Evolutionary conservation across 2,329 filamentous ascomycete species (phyloP), one percentile per base, ranked within the genome.

Genomic region (Cladosporium austrohemisphaericum): DNA sequence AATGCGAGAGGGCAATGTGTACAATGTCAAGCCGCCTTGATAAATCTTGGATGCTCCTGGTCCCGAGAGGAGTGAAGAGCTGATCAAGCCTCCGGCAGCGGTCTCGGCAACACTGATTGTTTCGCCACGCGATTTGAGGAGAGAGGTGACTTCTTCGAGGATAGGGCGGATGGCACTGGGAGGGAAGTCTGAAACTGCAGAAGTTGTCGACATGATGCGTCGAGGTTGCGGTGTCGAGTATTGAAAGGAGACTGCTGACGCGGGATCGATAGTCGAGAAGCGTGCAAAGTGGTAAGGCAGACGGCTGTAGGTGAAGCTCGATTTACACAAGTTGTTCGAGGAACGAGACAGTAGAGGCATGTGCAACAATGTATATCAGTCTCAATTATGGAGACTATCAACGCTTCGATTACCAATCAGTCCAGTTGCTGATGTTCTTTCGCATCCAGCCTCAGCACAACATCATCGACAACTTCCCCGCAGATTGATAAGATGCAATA

Each of bases 51-150:
- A 79, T 14, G 81, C 80, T 29, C 81, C 81, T 0, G 81, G 77
- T 13, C 71, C 74, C 48, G 78, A 75, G 51, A 85, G 75, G 16
- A 85, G 68, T 33, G 76, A 71, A 20, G 79, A 75, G 38, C 77
- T 81, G 51, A 84, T 77, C 23, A 85, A 72, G 11, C 81, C 81
- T 26, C 81, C 81, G 7, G 81, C 78, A 40, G 80, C 81, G 16
- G 81, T 84, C 64, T 84, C 81, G 46, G 78, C 81, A 29, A 84
- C 76, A 51, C 75, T 77, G 55, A 84, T 71, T 26, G 74, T 81
- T 60, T 83, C 76, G 52, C 75, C 72, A 48, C 73, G 73, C 35
- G 76, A 68, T 55, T 76, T 78, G 31, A 84, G 71, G 31, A 82
- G 71, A 2, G 65, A 60, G 3, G 74, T 71, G 20, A 83, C 71